phyloP scores from a whole-genome alignment of 495 filamentous ascomycete species.

The Penicillium samsonianum region DNA sequence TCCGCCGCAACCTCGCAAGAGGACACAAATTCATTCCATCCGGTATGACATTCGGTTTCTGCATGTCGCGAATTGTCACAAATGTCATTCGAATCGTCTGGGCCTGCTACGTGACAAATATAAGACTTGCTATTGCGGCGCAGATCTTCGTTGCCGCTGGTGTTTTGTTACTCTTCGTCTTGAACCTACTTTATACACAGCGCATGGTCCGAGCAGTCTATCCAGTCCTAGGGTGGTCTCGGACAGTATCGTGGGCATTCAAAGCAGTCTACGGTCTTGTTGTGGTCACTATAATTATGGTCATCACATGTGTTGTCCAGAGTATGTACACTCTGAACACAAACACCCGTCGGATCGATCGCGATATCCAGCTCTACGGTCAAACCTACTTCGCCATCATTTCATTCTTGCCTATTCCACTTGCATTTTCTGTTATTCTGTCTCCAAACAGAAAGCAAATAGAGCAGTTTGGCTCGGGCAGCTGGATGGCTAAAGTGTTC shows the following conservation, averaged over 20 bases:
- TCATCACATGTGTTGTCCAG: constrained; percentile 68
- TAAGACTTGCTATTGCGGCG: constrained; percentile 66
- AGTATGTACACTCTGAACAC: constrained; percentile 63
- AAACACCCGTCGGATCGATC: constrained; percentile 51
- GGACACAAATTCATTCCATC: constrained; percentile 72
- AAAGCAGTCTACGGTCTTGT: constrained; percentile 62
- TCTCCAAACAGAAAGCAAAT: constrained; percentile 47
- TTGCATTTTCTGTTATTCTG: constrained; percentile 55
- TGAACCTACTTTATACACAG: constrained; percentile 79
- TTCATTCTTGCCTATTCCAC: constrained; percentile 71
- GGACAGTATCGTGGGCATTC: constrained; percentile 49
- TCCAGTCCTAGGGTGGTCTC: constrained; percentile 69
- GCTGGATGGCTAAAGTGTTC: constrained; percentile 61
- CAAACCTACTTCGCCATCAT: constrained; percentile 66
- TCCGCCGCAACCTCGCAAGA: constrained; percentile 57
- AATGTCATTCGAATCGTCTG: constrained; percentile 62
- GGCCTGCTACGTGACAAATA: constrained; percentile 40
- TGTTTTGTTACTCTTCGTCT: constrained; percentile 73
- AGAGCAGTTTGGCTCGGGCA: constrained; percentile 73
- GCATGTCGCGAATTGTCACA: constrained; percentile 66
- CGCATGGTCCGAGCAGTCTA: constrained; percentile 73
- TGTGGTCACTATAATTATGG: constrained; percentile 60
- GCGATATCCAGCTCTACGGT: constrained; percentile 66
- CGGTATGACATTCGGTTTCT: constrained; percentile 74
- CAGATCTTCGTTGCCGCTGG: constrained; percentile 76